Base-by-base conservation (phyloP, 2,329 filamentous ascomycete genomes). In the Claviceps maximensis region DNA sequence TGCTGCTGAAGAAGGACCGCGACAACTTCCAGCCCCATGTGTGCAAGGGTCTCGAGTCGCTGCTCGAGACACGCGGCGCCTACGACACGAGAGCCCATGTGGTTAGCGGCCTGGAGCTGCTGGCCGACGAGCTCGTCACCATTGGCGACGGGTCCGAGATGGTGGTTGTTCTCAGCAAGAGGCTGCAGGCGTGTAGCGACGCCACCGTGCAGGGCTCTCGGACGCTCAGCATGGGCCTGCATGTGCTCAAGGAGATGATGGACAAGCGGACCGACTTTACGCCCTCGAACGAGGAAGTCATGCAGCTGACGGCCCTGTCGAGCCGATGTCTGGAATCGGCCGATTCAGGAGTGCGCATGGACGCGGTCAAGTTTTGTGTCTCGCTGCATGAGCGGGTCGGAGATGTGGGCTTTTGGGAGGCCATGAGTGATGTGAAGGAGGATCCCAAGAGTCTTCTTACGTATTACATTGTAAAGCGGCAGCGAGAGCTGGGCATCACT, bases 361-460 rank as follows among this genome's bases (percentile, higher is more conserved):
- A 87, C 56, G 84, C 86, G n/a, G 83, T 89, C 47, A 82, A 87
- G 63, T 74, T 89, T n/a, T 89, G 86, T 60, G 82, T 89, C 27
- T 80, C 83, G 54, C 69, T 89, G 56, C 84, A 89, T 63, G 73
- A 75, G 47, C 68, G 77, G 12, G 73, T 84, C 9, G 80, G 81
- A 13, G 80, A 83, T 52, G 67, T 61, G 10, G 62, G 62, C 31
- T 90, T 90, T 63, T 91, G 86, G 86, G 76, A 76, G 36, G 75
- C 76, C 25, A 73, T 89, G 60, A 78, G 74, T 54, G 76, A 71
- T 10, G 74, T 86, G 33, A 78, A 79, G 62, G 85, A 89, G 58
- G 85, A 87, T 58, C 80, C 85, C 23, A 80, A 88, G 71, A 89
- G 83, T 59, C 67, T 90, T 56, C 82, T 90, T 60, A 89, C 84